Conservation (phyloP, 768 basidiomycete genomes). For the Podaxis pistillaris region DNA sequence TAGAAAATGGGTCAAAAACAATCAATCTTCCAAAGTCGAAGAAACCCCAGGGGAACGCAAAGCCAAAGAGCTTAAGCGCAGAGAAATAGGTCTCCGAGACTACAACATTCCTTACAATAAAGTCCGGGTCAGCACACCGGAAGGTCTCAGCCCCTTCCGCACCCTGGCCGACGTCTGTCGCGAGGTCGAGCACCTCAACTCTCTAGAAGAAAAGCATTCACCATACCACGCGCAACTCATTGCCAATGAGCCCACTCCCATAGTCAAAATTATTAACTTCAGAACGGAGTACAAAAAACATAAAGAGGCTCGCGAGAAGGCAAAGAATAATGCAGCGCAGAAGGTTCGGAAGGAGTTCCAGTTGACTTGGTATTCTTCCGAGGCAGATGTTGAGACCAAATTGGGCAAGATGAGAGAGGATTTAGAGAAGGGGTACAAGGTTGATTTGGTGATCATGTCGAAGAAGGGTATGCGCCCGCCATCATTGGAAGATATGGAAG, state of each 20-base stretch:
- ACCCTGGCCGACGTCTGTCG: background rate
- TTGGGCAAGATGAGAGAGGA: slow-evolving; percentile 54
- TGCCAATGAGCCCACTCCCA: slow-evolving; percentile 30
- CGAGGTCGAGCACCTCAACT: slow-evolving; percentile 5
- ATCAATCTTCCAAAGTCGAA: background rate
- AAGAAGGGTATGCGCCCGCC: slow-evolving; percentile 46
- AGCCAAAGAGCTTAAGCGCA: background rate
- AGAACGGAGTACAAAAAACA: slow-evolving; percentile 38
- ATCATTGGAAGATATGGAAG: slow-evolving; percentile 35
- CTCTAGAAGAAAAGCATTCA: background rate
- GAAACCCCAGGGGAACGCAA: background rate
- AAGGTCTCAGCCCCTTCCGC: background rate
- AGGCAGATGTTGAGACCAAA: slow-evolving; percentile 65
- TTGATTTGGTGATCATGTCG: slow-evolving; percentile 53
- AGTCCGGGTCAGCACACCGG: background rate
- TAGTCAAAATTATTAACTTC: slow-evolving; percentile 59
- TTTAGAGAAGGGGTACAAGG: slow-evolving; percentile 56
- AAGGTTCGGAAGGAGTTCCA: slow-evolving; percentile 63
- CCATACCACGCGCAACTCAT: slow-evolving; percentile 4
- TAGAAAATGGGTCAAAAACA: background rate
- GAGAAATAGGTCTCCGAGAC: slow-evolving; percentile 12
- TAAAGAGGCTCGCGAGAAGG: slow-evolving; percentile 34
- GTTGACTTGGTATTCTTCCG: slow-evolving; percentile 63
- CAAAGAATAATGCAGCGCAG: slow-evolving; percentile 29
- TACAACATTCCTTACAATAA: slow-evolving; percentile 2